These are phyloP conservation scores for Polychaeton citri DNA, from an alignment of 2,329 filamentous ascomycete genomes.

Conservation along the genomic window DNA sequence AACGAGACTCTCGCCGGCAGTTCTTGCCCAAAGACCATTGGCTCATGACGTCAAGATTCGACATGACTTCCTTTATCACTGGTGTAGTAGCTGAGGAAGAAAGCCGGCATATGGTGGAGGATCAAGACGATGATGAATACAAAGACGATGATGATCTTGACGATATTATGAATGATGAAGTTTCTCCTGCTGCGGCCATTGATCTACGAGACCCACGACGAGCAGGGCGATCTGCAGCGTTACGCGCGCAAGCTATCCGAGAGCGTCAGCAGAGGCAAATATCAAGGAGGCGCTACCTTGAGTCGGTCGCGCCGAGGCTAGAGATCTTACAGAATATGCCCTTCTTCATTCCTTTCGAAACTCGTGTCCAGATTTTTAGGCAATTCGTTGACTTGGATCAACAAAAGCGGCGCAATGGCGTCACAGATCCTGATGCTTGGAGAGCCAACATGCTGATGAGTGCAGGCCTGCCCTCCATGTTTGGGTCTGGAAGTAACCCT, in stretches of 20 bases:
- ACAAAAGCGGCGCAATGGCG: constrained; percentile 50
- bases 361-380: constrained; percentile 81
- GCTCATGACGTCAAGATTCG: constrained; percentile 80
- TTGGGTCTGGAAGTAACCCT: constrained; percentile 3
- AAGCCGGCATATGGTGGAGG: constrained; percentile 53
- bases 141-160: constrained; percentile 32
- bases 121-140: constrained; percentile 47
- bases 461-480: neutral
- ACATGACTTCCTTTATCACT: constrained; percentile 77
- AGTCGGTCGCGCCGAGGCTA: constrained; percentile 69
- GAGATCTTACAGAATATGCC: constrained; percentile 94
- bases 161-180: constrained; percentile 19
- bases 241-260: constrained; percentile 39
- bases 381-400: constrained; percentile 85
- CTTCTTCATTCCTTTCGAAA: constrained; percentile 88
- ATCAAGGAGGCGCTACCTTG: constrained; percentile 57
- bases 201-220: neutral
- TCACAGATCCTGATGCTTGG: constrained; percentile 63
- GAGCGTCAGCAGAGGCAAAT: constrained; percentile 52
- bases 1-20: constrained; percentile 75
- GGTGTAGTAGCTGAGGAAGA: constrained; percentile 84
- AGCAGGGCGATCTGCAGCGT: constrained; percentile 3
- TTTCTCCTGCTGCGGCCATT: neutral
- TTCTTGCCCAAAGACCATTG: constrained; percentile 80
- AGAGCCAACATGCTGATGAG: constrained; percentile 35